Base-by-base conservation (phyloP, 805 yeast species). In the Nakazawaea pomicola region DNA sequence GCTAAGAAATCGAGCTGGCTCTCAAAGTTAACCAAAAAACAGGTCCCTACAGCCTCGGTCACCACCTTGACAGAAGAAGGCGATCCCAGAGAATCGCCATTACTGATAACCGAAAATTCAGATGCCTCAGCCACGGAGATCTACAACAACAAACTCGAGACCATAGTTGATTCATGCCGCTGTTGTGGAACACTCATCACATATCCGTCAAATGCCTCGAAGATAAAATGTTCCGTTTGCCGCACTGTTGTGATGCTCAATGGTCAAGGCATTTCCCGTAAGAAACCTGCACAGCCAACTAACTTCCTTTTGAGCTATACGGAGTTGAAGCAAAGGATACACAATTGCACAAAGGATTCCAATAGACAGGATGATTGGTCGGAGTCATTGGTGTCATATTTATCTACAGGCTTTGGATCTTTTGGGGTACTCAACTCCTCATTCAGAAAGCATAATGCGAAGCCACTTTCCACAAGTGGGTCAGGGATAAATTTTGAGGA, bases 141-240 rank as follows among this genome's bases (percentile, higher is more conserved):
- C 14, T 19, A 9, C 28, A 6, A 33, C 24, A 14, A 20, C 18
- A 10, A 17, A 19, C n/a, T 33, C 7, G 14, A 5, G 6, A 35
- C 48, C 15, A 34, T 53, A 4, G 37, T 57, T 10, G 58, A 51
- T 28, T 36, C 55, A 3, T 74, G 80, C 47, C 58, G 60, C 5
- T 73, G 79, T 46, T 74, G 80, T 55, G 74, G 73, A 1, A 64
- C 72, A 0, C 43, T 61, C 12, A 49, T 73, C 23, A 65, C 62
- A 38, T 58, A 67, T 36, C 72, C 72, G 0, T 46, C 55, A 2
- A 43, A 51, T 8, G 60, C 59, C 4, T 29, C 46, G 6, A 69
- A 64, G 42, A 79, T 74, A 53, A 70, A 73, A 43, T 85, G 95
- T 53, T 65, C 79, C 0, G 65, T 76, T 4, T 85, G 95, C 51